Conservation (phyloP, 495 filamentous ascomycete genomes). For the Wilcoxina mikolae region DNA sequence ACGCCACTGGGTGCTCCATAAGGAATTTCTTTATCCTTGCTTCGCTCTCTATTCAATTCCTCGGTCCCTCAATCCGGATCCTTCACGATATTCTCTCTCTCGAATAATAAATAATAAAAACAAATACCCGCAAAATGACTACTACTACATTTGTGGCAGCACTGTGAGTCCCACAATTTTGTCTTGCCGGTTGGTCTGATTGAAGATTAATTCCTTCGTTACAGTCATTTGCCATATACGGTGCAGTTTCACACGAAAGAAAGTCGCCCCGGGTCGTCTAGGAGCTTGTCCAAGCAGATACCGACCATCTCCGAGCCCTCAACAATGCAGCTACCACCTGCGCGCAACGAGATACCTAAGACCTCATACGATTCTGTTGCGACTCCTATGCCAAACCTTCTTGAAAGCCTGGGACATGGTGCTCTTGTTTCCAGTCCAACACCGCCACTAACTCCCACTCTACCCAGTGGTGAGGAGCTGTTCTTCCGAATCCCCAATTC, state of each 20-base stretch:
- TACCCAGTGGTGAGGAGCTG: constrained; percentile 25
- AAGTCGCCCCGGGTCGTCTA: background rate
- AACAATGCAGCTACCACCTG: background rate
- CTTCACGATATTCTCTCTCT: background rate
- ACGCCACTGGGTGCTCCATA: background rate
- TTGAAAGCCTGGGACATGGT: constrained; percentile 25
- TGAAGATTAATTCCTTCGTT: constrained; percentile 4
- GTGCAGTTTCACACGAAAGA: constrained; percentile 45
- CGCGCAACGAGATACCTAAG: background rate
- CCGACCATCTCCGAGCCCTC: background rate
- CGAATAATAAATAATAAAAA: background rate
- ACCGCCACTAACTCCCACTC: constrained; percentile 27
- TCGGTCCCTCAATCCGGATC: background rate
- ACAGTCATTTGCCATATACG: constrained; percentile 79
- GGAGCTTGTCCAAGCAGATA: background rate
- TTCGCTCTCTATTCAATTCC: background rate
- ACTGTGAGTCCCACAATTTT: constrained; percentile 44
- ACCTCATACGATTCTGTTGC: constrained; percentile 16
- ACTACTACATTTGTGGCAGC: constrained; percentile 63
- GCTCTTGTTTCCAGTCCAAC: constrained; percentile 26
- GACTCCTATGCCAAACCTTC: constrained; percentile 29
- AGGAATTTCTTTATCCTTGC: no score
- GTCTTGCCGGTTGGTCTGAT: background rate
- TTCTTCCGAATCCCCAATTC: constrained; percentile 41
- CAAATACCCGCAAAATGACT: background rate